A percentile compares a stretch with the other conserved stretches of the same genome.
These are phyloP conservation scores for Exophiala sideris DNA, from an alignment of 2,329 filamentous ascomycete genomes.

Conservation along the genomic window DNA sequence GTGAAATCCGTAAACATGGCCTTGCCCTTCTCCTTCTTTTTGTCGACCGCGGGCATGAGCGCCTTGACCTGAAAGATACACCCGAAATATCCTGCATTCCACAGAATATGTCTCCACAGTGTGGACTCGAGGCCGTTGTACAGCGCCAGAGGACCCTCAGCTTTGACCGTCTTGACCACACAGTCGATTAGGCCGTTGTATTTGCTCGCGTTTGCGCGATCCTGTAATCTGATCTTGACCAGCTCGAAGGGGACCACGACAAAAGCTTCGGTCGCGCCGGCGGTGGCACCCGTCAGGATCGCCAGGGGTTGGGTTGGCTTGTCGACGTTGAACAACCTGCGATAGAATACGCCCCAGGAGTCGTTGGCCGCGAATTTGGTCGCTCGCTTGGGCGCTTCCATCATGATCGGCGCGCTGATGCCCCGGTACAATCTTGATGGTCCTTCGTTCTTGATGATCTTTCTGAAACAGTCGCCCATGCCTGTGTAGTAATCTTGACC, in stretches of 20 bases:
- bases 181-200: constrained; percentile 55
- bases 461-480: constrained; percentile 97
- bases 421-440: constrained; percentile 91
- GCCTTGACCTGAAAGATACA: constrained; percentile 96
- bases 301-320: constrained; percentile 93
- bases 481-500: constrained; percentile 88
- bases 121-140: constrained; percentile 98
- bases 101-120: constrained; percentile 89
- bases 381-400: constrained; percentile 94
- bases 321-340: constrained; percentile 73
- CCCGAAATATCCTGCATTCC: constrained; percentile 96
- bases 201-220: constrained; percentile 83
- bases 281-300: constrained; percentile 87
- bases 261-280: constrained; percentile 92
- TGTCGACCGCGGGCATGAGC: constrained; percentile 72
- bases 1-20: constrained; percentile 86
- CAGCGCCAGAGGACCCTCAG: constrained; percentile 80
- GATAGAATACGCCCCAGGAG: constrained; percentile 94
- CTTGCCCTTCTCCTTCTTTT: constrained; percentile 62
- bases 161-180: constrained; percentile 66
- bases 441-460: constrained; percentile 94
- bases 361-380: constrained; percentile 99
- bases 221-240: constrained; percentile 96
- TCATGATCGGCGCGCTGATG: constrained; percentile 91
- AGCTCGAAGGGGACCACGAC: constrained; percentile 98